Evolutionary conservation across 805 yeast species (phyloP).

Genomic region (Candida sanyiensis): DNA sequence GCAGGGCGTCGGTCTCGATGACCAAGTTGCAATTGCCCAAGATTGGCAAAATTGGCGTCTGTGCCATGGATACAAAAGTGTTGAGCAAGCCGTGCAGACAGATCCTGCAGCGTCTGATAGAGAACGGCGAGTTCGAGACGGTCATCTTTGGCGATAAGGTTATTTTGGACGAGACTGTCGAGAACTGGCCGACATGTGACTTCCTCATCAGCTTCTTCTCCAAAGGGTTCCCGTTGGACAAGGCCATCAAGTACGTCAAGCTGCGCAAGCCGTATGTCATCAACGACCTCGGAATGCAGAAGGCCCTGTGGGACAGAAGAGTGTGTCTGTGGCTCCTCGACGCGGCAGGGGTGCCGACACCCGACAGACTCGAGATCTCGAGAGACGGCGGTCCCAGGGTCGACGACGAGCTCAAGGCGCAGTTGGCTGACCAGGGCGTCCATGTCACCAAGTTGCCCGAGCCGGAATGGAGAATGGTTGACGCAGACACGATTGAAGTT

Average conservation of each 20-base stretch:
- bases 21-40: slow-evolving; percentile 47
- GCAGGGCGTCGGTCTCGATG: slow-evolving; percentile 13
- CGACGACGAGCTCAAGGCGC: slow-evolving; percentile 57
- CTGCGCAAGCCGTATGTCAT: slow-evolving; percentile 84
- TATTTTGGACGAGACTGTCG: slow-evolving; percentile 84
- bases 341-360: slow-evolving; percentile 83
- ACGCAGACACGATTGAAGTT: slow-evolving; percentile 75
- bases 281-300: slow-evolving; percentile 87
- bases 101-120: slow-evolving; percentile 80
- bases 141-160: slow-evolving; percentile 97
- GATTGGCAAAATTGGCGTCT: slow-evolving; percentile 93
- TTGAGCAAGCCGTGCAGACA: slow-evolving; percentile 93
- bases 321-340: slow-evolving; percentile 74
- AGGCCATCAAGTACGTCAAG: slow-evolving; percentile 86
- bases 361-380: slow-evolving; percentile 79
- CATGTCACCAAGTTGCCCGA: slow-evolving; percentile 41
- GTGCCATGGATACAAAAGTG: slow-evolving; percentile 98
- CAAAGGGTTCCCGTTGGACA: slow-evolving; percentile 93
- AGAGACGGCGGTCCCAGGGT: slow-evolving; percentile 96
- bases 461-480: slow-evolving; percentile 82
- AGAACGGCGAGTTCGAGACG: slow-evolving; percentile 93
- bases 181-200: slow-evolving; percentile 99
- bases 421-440: slow-evolving; percentile 59
- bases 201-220: slow-evolving; percentile 89
- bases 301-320: slow-evolving; percentile 96